A percentile compares a stretch with the other conserved stretches of the same genome.
Evolutionary conservation across 2,329 filamentous ascomycete species (phyloP).

Genomic region (Ophiostoma angusticollis): DNA sequence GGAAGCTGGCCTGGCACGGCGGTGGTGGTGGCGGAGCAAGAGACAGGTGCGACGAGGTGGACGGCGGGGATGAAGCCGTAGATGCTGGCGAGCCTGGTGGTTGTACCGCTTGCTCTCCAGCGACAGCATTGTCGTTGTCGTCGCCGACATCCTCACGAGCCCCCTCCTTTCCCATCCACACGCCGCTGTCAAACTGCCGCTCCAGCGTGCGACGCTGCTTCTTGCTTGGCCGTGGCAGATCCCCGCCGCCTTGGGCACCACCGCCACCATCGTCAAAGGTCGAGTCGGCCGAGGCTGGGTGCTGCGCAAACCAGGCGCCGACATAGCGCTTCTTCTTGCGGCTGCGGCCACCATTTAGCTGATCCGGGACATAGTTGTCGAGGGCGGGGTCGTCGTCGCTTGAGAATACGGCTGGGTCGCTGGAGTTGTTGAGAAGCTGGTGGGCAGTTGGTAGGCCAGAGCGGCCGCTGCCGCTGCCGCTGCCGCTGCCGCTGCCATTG

Average conservation of each 20-base stretch:
- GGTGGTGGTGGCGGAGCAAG: slow-evolving; percentile 18
- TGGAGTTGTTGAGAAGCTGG: slow-evolving; percentile 48
- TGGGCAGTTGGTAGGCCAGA: neutral
- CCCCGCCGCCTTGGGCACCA: neutral
- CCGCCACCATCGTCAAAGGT: slow-evolving; percentile 7
- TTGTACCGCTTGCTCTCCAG: slow-evolving; percentile 34
- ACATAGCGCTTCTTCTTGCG: slow-evolving; percentile 49
- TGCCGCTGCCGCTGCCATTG: slow-evolving; percentile 1
- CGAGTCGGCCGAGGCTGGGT: slow-evolving; percentile 13
- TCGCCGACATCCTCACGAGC: slow-evolving; percentile 32
- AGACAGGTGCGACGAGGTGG: slow-evolving; percentile 39
- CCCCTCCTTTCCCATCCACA: slow-evolving; percentile 53
- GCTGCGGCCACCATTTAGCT: slow-evolving; percentile 23
- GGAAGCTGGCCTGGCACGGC: slow-evolving; percentile 23
- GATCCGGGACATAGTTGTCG: slow-evolving; percentile 43
- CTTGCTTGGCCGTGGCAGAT: slow-evolving; percentile 15
- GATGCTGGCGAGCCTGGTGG: neutral
- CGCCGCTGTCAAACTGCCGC: slow-evolving; percentile 50
- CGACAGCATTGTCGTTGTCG: slow-evolving; percentile 26
- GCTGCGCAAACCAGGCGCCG: slow-evolving; percentile 56
- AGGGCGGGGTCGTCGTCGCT: slow-evolving; percentile 57
- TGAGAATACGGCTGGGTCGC: slow-evolving; percentile 59
- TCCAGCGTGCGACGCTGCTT: slow-evolving; percentile 42
- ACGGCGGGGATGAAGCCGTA: slow-evolving; percentile 40
- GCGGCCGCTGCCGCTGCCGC: neutral